Conservation (phyloP, 192 early-diverging fungal genomes). For the Geosiphon pyriformis region DNA sequence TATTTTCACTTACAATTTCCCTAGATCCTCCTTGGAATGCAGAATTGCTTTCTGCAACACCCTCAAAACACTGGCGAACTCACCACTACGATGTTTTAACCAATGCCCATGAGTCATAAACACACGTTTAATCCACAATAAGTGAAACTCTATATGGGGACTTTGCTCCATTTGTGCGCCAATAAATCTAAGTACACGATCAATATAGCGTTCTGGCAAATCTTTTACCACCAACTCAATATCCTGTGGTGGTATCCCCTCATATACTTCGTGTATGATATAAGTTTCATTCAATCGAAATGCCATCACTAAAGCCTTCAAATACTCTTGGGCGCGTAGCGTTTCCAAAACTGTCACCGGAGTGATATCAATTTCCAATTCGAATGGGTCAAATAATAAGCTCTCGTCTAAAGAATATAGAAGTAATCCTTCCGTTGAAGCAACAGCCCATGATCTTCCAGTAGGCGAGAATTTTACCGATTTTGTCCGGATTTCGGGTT, state of each 20-base stretch:
- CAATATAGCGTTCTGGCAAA: constrained; percentile 83
- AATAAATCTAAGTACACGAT: constrained; percentile 79
- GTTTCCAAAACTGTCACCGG: constrained; percentile 77
- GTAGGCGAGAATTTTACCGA: constrained; percentile 91
- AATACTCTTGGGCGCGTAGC: constrained; percentile 72
- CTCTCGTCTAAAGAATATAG: constrained; percentile 94
- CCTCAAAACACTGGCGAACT: constrained; percentile 69
- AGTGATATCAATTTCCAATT: constrained; percentile 95
- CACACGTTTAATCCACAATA: constrained; percentile 76
- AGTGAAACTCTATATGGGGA: constrained; percentile 82
- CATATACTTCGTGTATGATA: constrained; percentile 74
- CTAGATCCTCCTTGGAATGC: constrained; percentile 48
- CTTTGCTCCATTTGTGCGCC: constrained; percentile 71
- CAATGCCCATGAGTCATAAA: constrained; percentile 73
- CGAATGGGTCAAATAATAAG: constrained; percentile 94
- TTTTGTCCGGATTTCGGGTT: constrained; percentile 78
- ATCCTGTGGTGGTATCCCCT: constrained; percentile 70
- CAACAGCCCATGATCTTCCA: constrained; percentile 91
- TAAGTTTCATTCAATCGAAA: constrained; percentile 87
- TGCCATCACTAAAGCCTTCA: constrained; percentile 85
- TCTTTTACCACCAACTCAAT: constrained; percentile 72
- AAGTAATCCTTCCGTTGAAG: constrained; percentile 91
- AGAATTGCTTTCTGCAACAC: constrained; percentile 70
- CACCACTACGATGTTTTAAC: constrained; percentile 58
- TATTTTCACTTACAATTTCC: constrained; percentile 47